phyloP scores from a whole-genome alignment of 306 rosid species.

The Rosa persica region DNA sequence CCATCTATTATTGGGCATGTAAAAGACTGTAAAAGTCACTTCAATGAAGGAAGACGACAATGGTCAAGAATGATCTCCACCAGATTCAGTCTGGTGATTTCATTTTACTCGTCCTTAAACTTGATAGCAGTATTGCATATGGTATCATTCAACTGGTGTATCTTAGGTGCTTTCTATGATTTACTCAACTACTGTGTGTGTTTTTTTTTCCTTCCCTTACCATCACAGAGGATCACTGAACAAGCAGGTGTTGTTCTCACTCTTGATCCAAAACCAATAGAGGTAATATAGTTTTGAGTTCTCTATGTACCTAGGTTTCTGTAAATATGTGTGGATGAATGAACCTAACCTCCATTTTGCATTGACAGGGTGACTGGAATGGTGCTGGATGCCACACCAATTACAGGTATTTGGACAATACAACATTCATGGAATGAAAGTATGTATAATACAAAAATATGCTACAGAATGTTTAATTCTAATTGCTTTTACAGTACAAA shows the following conservation, averaged over 20 bases:
- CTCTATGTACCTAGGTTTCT: background rate
- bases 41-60: background rate
- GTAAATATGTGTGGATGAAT: constrained; percentile 9
- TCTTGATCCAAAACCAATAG: constrained; percentile 97
- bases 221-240: constrained; percentile 91
- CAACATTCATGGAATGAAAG: constrained; percentile 13
- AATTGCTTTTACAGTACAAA: constrained; percentile 62
- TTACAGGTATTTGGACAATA: constrained; percentile 58
- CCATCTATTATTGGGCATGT: constrained; percentile 25
- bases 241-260: constrained; percentile 96
- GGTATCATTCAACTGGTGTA: constrained; percentile 4
- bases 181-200: background rate
- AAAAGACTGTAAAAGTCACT: background rate
- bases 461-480: constrained; percentile 13
- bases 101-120: background rate
- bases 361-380: constrained; percentile 93
- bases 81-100: background rate
- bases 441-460: constrained; percentile 10
- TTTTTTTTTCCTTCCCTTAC: constrained; percentile 2
- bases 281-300: constrained; percentile 45
- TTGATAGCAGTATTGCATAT: background rate
- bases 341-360: constrained; percentile 20
- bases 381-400: constrained; percentile 99
- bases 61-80: background rate
- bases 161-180: background rate